These are phyloP conservation scores for Trichophyton verrucosum DNA, from an alignment of 2,329 filamentous ascomycete species.

Conservation along the genomic window DNA sequence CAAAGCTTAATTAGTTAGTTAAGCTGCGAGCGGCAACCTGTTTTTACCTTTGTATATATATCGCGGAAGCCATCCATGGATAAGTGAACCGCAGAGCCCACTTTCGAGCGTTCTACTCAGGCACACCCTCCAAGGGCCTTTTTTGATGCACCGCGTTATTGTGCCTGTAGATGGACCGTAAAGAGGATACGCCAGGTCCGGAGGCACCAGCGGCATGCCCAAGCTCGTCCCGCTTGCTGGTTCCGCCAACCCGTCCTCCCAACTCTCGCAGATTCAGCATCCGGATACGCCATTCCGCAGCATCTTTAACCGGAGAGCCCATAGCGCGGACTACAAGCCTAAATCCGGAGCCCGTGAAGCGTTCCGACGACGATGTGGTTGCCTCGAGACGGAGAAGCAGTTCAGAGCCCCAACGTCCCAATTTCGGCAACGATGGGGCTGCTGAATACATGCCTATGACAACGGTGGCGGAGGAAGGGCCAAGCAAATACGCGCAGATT, in stretches of 20 bases:
- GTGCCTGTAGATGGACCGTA: background rate
- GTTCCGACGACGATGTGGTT: background rate
- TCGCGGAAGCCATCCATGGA: background rate
- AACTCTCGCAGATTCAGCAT: slow-evolving; percentile 14
- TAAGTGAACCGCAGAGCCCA: background rate
- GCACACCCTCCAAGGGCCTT: background rate
- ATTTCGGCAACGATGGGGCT: slow-evolving; percentile 19
- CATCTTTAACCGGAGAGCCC: background rate
- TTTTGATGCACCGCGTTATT: background rate
- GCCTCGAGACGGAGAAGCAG: slow-evolving; percentile 28
- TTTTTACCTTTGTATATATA: background rate
- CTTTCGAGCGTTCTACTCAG: background rate
- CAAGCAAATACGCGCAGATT: background rate
- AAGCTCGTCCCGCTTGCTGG: background rate
- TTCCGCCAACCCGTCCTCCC: background rate
- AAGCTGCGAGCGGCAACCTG: background rate
- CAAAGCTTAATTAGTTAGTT: too few species aligned
- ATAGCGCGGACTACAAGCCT: background rate
- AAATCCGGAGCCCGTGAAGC: background rate
- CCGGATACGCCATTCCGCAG: slow-evolving; percentile 7
- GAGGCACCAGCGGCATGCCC: background rate
- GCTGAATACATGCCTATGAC: slow-evolving; percentile 19
- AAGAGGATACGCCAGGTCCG: background rate
- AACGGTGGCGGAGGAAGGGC: slow-evolving; percentile 24
- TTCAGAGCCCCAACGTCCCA: slow-evolving; percentile 29